phyloP scores from a whole-genome alignment of 108 stramenopile species.

The Ochromonas danica region DNA sequence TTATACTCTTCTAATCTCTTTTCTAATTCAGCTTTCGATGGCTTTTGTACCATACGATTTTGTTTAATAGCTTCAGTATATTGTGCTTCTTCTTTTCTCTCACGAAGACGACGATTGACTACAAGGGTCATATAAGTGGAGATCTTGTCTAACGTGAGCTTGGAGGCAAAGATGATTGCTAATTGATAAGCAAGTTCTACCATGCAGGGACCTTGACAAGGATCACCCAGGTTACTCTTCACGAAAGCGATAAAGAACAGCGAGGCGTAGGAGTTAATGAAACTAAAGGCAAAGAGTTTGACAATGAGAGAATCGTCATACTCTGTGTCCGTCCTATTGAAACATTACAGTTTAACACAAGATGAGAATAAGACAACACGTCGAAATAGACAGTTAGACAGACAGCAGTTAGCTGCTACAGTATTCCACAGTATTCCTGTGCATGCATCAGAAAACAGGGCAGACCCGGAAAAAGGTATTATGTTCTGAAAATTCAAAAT shows the following conservation, averaged over 20 bases:
- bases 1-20: constrained; percentile 35
- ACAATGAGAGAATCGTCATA: constrained; percentile 86
- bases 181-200: constrained; percentile 4
- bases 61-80: neutral
- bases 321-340: constrained; percentile 76
- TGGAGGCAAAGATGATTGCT: constrained; percentile 9
- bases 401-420: too few relatives aligned
- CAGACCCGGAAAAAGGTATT: too few relatives aligned
- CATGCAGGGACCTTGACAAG: constrained; percentile 3
- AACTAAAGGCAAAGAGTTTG: constrained; percentile 94
- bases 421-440: too few relatives aligned
- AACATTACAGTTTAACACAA: neutral
- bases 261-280: constrained; percentile 94
- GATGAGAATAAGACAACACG: neutral
- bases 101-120: neutral
- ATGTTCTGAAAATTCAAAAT: too few relatives aligned
- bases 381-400: neutral
- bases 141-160: neutral
- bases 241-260: constrained; percentile 91
- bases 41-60: neutral
- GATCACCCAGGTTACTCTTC: constrained; percentile 2
- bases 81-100: neutral
- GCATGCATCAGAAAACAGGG: too few relatives aligned
- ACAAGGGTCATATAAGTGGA: neutral
- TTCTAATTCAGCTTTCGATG: neutral